Evolutionary conservation across 2,329 filamentous ascomycete species (phyloP).

Genomic region (Massarina eburnea): DNA sequence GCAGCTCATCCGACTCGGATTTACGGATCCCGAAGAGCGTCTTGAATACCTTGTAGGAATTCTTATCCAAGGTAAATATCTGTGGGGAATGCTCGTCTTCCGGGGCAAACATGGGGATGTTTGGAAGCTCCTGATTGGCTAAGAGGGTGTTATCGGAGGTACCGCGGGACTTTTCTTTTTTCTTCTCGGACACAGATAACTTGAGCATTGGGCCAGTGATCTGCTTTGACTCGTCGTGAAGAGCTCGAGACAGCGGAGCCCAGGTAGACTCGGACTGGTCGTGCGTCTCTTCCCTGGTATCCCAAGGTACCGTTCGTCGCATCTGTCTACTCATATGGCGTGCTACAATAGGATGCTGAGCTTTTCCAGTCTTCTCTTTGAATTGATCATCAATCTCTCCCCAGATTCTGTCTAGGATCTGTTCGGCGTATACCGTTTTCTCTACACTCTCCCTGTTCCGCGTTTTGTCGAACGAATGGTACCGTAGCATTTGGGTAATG

Average conservation of each 20-base stretch:
- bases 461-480: slow-evolving; percentile 52
- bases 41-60: slow-evolving; percentile 47
- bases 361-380: not conserved
- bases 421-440: slow-evolving; percentile 47
- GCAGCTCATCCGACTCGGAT: slow-evolving; percentile 36
- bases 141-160: not conserved
- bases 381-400: slow-evolving; percentile 6
- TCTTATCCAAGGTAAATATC: slow-evolving; percentile 38
- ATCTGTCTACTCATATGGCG: not conserved
- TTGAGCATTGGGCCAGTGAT: slow-evolving; percentile 14
- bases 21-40: slow-evolving; percentile 43
- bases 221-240: slow-evolving; percentile 13
- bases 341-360: not conserved
- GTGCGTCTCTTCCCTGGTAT: not conserved
- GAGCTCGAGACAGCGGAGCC: not conserved
- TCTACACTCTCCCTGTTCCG: slow-evolving; percentile 46
- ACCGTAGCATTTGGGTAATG: slow-evolving; percentile 2
- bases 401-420: slow-evolving; percentile 53
- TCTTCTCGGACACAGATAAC: slow-evolving; percentile 2
- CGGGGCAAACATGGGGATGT: not conserved
- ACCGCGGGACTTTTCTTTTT: slow-evolving; percentile 12
- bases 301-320: not conserved
- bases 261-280: not conserved
- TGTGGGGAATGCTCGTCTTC: not conserved
- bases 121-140: not conserved